Conservation (phyloP, 495 filamentous ascomycete genomes). For the Tetracladium setigerum region DNA sequence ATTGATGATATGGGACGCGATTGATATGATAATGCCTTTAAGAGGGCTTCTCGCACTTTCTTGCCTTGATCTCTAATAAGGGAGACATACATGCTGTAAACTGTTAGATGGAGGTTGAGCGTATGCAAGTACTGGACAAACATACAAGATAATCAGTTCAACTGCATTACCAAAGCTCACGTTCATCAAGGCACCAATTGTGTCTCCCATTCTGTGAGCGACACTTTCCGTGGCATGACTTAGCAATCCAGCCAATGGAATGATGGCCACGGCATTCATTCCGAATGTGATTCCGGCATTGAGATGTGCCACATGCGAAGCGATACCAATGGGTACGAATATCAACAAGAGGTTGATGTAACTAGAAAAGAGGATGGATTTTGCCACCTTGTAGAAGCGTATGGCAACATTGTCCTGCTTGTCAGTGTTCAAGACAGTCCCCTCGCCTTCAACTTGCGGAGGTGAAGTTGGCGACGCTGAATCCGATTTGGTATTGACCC, state of each 20-base stretch:
- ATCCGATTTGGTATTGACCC: slow-evolving; percentile 25
- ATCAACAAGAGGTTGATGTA: slow-evolving; percentile 73
- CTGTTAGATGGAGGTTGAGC: slow-evolving; percentile 14
- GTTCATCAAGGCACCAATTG: slow-evolving; percentile 73
- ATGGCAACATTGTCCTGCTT: slow-evolving; percentile 33
- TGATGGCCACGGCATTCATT: slow-evolving; percentile 77
- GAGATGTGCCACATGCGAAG: slow-evolving; percentile 41
- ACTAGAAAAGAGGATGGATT: slow-evolving; percentile 53
- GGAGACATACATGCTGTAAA: slow-evolving; percentile 34
- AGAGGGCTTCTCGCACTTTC: slow-evolving; percentile 32
- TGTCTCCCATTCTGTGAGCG: slow-evolving; percentile 69
- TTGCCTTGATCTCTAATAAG: slow-evolving; percentile 27
- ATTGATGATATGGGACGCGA: slow-evolving; percentile 27
- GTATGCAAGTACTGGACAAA: neutral
- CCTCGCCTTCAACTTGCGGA: slow-evolving; percentile 47
- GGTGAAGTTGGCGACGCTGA: slow-evolving; percentile 38
- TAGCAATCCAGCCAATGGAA: slow-evolving; percentile 74
- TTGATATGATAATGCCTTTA: slow-evolving; percentile 34
- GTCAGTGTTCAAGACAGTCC: slow-evolving; percentile 41
- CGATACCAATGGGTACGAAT: slow-evolving; percentile 76
- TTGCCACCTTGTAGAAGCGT: slow-evolving; percentile 42
- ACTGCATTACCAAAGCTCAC: slow-evolving; percentile 88
- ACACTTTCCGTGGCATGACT: slow-evolving; percentile 78
- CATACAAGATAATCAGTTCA: slow-evolving; percentile 78
- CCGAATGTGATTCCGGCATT: slow-evolving; percentile 48